Percentiles rank a stretch among this genome's conserved stretches.
phyloP scores from a whole-genome alignment of 1,284 basidiomycete species.

The Melampsora medusae region DNA sequence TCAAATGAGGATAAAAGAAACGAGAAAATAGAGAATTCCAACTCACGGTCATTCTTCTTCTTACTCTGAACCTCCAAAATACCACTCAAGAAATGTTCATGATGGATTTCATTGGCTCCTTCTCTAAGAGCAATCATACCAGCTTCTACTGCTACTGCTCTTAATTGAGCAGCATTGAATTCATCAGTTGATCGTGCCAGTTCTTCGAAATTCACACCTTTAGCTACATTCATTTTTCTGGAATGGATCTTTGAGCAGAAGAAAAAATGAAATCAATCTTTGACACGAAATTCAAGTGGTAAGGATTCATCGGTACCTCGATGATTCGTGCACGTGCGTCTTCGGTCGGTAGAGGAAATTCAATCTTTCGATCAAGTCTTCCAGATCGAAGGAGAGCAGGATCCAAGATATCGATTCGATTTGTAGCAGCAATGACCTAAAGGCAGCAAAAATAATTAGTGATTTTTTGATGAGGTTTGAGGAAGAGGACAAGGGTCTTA shows the following conservation, averaged over 20 bases:
- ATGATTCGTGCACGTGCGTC: constrained; percentile 70
- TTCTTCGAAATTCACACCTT: constrained; percentile 74
- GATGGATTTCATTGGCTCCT: constrained; percentile 80
- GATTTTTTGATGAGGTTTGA: background rate
- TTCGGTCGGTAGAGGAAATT: constrained; percentile 75
- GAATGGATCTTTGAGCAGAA: constrained; percentile 64
- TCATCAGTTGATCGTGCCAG: constrained; percentile 72
- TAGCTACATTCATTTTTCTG: constrained; percentile 82
- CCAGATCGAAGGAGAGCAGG: constrained; percentile 73
- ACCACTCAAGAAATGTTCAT: constrained; percentile 77
- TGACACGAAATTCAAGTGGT: background rate
- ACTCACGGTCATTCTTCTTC: constrained; percentile 40
- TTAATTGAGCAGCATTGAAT: constrained; percentile 68
- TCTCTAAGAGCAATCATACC: constrained; percentile 97
- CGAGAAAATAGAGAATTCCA: background rate
- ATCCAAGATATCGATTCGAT: constrained; percentile 95
- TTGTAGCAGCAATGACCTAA: constrained; percentile 96
- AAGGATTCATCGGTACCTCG: constrained; percentile 54
- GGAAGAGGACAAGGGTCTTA: constrained; percentile 52
- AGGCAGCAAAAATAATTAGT: constrained; percentile 13
- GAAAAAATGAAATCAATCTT: background rate
- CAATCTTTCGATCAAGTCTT: constrained; percentile 74
- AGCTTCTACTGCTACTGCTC: constrained; percentile 93
- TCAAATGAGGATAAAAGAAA: background rate
- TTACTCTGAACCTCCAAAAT: constrained; percentile 39